Conservation (phyloP, 352 stramenopile genomes). For the Phytopythium chamaehyphon region DNA sequence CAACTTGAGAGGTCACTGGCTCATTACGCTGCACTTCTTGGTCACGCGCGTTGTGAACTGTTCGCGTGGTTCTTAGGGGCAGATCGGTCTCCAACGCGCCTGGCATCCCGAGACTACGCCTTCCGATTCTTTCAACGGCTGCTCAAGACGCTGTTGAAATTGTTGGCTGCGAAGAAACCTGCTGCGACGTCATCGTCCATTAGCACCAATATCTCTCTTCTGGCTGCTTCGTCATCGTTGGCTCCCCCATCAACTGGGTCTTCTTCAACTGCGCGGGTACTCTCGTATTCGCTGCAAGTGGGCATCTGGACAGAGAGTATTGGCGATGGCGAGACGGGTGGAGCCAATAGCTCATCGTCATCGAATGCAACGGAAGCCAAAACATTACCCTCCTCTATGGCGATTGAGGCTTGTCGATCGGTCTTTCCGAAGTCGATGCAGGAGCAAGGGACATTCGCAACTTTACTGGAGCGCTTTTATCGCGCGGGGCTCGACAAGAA, state of each 20-base stretch:
- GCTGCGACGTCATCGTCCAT: constrained; percentile 11
- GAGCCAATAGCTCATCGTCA: neutral
- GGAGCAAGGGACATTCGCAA: constrained; percentile 17
- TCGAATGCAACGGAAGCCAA: constrained; percentile 8
- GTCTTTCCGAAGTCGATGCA: constrained; percentile 45
- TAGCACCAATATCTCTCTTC: neutral
- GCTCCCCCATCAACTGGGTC: neutral
- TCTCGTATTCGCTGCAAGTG: constrained; percentile 42
- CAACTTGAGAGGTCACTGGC: constrained; percentile 70
- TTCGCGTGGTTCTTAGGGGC: constrained; percentile 68
- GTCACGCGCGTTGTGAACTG: constrained; percentile 50
- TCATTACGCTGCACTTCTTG: constrained; percentile 38
- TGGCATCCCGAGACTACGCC: constrained; percentile 42
- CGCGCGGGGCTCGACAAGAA: constrained; percentile 33
- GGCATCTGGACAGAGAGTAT: constrained; percentile 58
- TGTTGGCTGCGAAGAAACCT: constrained; percentile 30
- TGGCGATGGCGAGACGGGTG: constrained; percentile 43
- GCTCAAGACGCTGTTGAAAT: constrained; percentile 35
- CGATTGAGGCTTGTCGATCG: constrained; percentile 36
- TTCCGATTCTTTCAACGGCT: constrained; percentile 60
- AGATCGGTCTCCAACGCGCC: constrained; percentile 25
- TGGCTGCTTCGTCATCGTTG: constrained; percentile 1
- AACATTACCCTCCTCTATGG: constrained; percentile 20
- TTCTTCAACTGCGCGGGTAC: neutral
- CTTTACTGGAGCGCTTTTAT: constrained; percentile 38